Conservation (phyloP, 1,284 basidiomycete genomes). For the Trichosporon ovoides region DNA sequence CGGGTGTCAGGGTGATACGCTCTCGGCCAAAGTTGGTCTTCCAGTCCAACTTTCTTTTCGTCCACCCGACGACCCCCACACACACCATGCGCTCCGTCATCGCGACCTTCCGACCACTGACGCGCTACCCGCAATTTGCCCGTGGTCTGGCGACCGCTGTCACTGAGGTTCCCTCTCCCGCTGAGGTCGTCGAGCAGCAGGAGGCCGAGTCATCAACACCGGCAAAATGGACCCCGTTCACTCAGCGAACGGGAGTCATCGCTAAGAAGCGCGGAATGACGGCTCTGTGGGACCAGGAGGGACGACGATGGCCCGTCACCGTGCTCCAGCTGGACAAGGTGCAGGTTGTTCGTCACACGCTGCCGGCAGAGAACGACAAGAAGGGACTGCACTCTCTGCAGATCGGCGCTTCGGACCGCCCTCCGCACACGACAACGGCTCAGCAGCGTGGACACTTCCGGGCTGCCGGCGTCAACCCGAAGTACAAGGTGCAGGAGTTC, state of each 20-base stretch:
- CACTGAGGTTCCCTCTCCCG: constrained; percentile 16
- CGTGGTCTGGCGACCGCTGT: constrained; percentile 23
- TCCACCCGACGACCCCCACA: background rate
- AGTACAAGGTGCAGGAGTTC: constrained; percentile 86
- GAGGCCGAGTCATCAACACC: background rate
- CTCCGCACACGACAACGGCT: constrained; percentile 61
- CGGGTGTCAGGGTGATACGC: constrained; percentile 1
- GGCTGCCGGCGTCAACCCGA: constrained; percentile 75
- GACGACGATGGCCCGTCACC: constrained; percentile 81
- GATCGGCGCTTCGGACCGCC: constrained; percentile 69
- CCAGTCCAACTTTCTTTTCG: background rate
- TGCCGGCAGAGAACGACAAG: constrained; percentile 26
- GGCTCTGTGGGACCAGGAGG: constrained; percentile 83
- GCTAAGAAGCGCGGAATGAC: constrained; percentile 96
- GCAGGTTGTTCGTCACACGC: constrained; percentile 47
- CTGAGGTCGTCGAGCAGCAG: background rate
- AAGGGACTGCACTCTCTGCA: constrained; percentile 76
- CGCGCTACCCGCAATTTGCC: constrained; percentile 4
- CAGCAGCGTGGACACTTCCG: constrained; percentile 82
- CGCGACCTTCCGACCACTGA: constrained; percentile 15
- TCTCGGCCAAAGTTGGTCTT: constrained; percentile 8
- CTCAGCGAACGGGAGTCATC: constrained; percentile 87
- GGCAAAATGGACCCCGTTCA: constrained; percentile 69
- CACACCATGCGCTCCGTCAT: constrained; percentile 29
- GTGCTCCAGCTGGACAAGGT: constrained; percentile 62